Conservation (phyloP, 2,329 filamentous ascomycete species). For the Diatrype stigma region DNA sequence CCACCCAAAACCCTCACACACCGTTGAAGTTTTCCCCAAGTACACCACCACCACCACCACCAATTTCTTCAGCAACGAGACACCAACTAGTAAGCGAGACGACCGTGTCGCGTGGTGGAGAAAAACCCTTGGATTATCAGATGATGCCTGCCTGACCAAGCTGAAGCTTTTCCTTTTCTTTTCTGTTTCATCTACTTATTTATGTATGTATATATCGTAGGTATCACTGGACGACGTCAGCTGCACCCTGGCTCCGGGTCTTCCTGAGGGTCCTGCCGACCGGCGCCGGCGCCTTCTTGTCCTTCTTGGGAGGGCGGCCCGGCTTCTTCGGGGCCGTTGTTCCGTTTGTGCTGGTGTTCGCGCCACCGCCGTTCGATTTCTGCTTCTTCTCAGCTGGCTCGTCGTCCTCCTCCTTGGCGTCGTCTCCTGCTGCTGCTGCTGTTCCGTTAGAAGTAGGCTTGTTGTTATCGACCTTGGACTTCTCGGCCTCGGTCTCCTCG, state of each 20-base stretch:
- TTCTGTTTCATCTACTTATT: neutral
- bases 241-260: constrained; percentile 34
- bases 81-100: too few relatives aligned
- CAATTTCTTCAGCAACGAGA: too few relatives aligned
- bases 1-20: too few relatives aligned
- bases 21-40: too few relatives aligned
- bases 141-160: constrained; percentile 1
- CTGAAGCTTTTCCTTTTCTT: constrained; percentile 1
- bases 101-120: too few relatives aligned
- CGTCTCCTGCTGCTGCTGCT: constrained; percentile 3
- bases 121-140: constrained; percentile 1
- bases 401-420: constrained; percentile 11
- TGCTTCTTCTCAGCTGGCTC: constrained; percentile 36
- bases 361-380: constrained; percentile 31
- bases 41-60: too few relatives aligned
- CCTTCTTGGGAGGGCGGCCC: constrained; percentile 32
- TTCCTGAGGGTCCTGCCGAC: constrained; percentile 33
- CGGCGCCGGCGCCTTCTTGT: constrained; percentile 25
- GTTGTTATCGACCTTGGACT: too few relatives aligned
- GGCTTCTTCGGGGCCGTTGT: constrained; percentile 22
- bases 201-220: neutral
- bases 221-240: constrained; percentile 4
- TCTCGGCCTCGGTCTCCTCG: neutral
- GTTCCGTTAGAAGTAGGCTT: constrained; percentile 11
- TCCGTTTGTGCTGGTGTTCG: constrained; percentile 20